Evolutionary conservation across 2,329 filamentous ascomycete species (phyloP).

Genomic region (Clonostachys chloroleuca): DNA sequence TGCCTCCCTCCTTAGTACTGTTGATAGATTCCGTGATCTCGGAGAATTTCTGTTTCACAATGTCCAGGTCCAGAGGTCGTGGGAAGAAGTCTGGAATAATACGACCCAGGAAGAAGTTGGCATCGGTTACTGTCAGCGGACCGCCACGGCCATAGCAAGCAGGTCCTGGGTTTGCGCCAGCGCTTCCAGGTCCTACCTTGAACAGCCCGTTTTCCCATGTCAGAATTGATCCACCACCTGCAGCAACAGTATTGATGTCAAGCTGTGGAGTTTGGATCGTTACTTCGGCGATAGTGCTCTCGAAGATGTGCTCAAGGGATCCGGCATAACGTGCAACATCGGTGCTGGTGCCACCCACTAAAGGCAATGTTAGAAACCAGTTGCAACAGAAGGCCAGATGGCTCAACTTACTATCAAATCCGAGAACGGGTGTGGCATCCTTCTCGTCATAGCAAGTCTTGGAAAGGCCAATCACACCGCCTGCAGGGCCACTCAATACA

Average conservation of each 20-base stretch:
- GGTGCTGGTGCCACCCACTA: slow-evolving; percentile 62
- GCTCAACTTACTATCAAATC: slow-evolving; percentile 10
- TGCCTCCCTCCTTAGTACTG: slow-evolving; percentile 9
- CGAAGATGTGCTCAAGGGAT: slow-evolving; percentile 65
- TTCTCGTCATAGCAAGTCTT: slow-evolving; percentile 14
- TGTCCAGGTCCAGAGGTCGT: slow-evolving; percentile 28
- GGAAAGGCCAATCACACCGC: slow-evolving; percentile 14
- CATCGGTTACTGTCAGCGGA: slow-evolving; percentile 68
- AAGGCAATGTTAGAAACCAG: background rate
- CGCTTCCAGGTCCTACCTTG: slow-evolving; percentile 67
- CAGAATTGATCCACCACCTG: slow-evolving; percentile 45
- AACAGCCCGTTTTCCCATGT: slow-evolving; percentile 68
- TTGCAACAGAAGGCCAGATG: background rate
- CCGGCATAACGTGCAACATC: slow-evolving; percentile 68
- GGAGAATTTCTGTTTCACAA: slow-evolving; percentile 30
- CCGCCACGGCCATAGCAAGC: slow-evolving; percentile 69
- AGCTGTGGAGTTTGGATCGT: slow-evolving; percentile 67
- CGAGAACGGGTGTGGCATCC: slow-evolving; percentile 12
- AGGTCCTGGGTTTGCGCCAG: slow-evolving; percentile 67
- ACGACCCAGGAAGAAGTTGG: slow-evolving; percentile 64
- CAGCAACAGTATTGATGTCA: slow-evolving; percentile 66
- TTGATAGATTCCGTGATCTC: slow-evolving; percentile 24
- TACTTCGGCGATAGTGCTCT: slow-evolving; percentile 64
- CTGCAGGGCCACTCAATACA: slow-evolving; percentile 15
- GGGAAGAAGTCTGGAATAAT: slow-evolving; percentile 60